These are phyloP conservation scores for Cytospora leucostoma DNA, from an alignment of 2,329 filamentous ascomycete genomes.

Conservation along the genomic window DNA sequence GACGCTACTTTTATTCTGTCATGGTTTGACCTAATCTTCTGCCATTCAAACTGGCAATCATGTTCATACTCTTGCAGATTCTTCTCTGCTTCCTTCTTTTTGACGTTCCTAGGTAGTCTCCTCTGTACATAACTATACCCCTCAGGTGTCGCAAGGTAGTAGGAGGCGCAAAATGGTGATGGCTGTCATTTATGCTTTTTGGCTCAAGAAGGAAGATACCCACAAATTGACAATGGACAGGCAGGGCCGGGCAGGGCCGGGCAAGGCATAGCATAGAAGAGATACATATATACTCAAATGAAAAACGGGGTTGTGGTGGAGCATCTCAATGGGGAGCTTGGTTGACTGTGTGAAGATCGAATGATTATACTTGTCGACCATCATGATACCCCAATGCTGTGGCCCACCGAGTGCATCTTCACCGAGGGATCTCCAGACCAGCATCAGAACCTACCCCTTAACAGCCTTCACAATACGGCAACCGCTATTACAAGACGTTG, in stretches of 20 bases:
- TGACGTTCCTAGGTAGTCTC: slow-evolving; percentile 3
- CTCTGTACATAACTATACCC: slow-evolving; percentile 17
- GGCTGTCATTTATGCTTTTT: slow-evolving; percentile 2
- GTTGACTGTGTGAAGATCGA: background rate
- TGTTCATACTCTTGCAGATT: slow-evolving; percentile 3
- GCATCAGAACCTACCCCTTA: no score
- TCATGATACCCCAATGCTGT: background rate
- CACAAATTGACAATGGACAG: slow-evolving; percentile 8
- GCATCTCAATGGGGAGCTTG: background rate
- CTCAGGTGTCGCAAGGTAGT: slow-evolving; percentile 6
- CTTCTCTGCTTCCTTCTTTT: background rate
- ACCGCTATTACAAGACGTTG: no score
- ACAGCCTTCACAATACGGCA: no score
- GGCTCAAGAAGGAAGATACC: slow-evolving; percentile 21
- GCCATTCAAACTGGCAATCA: slow-evolving; percentile 2
- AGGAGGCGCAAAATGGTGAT: slow-evolving; percentile 22
- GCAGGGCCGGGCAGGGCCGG: slow-evolving; percentile 2
- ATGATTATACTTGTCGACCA: background rate
- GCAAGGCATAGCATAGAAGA: background rate
- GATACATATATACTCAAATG: slow-evolving; percentile 10
- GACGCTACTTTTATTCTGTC: slow-evolving; percentile 20
- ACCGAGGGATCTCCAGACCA: no score
- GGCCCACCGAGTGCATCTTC: no score
- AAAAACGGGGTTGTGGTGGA: slow-evolving; percentile 9
- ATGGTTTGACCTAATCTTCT: slow-evolving; percentile 8